A percentile compares a stretch with the other conserved stretches of the same genome.
Conservation (phyloP, 805 yeast genomes). For the Candida namnaoensis region DNA sequence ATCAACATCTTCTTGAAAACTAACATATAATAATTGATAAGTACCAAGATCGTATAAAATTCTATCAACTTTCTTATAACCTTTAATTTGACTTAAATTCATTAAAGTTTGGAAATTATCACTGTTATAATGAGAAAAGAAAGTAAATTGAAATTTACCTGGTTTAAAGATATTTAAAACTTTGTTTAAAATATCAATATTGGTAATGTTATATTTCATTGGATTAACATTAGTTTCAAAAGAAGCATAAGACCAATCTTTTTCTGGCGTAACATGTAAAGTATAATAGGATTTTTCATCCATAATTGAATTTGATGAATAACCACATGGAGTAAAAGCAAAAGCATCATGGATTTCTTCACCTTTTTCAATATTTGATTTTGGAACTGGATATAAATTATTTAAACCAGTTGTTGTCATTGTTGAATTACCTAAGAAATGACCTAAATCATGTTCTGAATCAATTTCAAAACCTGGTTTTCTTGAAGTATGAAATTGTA, state of each 20-base stretch:
- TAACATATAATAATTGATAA: conserved; percentile 64
- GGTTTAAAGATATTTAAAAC: conserved; percentile 68
- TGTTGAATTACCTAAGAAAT: conserved; percentile 62
- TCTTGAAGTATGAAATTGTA: conserved; percentile 50
- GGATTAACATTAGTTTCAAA: conserved; percentile 82
- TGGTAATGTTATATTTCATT: conserved; percentile 25
- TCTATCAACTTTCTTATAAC: conserved; percentile 57
- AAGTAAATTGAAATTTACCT: conserved; percentile 57
- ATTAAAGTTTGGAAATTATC: conserved; percentile 26
- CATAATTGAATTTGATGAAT: conserved; percentile 76
- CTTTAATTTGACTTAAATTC: conserved; percentile 24
- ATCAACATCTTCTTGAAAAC: conserved; percentile 37
- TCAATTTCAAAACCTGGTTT: conserved; percentile 29
- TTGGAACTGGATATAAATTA: conserved; percentile 31
- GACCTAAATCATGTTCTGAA: conserved; percentile 67
- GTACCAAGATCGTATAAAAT: conserved; percentile 68
- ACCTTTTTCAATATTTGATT: conserved; percentile 12
- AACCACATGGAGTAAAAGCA: conserved; percentile 92
- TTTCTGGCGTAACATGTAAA: conserved; percentile 89
- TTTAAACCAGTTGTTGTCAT: conserved; percentile 58
- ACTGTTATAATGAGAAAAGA: conserved; percentile 27
- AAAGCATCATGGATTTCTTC: conserved; percentile 69
- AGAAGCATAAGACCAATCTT: conserved; percentile 92
- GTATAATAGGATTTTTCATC: conserved; percentile 65
- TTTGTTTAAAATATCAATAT: conserved; percentile 46